These are phyloP conservation scores for Excoecaria cochinchinensis DNA, from an alignment of 345 rosid species.

Conservation along the genomic window DNA sequence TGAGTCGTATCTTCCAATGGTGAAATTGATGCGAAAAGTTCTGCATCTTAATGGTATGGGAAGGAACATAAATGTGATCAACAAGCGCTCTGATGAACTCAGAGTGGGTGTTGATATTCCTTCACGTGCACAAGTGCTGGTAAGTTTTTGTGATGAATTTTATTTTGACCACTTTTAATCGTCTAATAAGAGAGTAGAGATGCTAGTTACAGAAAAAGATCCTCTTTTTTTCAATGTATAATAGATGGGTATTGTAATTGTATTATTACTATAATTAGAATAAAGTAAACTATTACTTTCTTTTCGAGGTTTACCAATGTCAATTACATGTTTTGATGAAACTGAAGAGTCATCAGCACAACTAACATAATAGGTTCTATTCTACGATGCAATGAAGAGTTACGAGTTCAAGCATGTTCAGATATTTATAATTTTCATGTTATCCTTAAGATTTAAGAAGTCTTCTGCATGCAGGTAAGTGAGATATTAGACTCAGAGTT, in stretches of 20 bases:
- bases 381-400: background rate
- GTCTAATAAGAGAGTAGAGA: background rate
- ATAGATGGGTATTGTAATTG: background rate
- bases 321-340: background rate
- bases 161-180: background rate
- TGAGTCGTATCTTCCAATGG: slow-evolving; percentile 95
- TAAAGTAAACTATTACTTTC: background rate
- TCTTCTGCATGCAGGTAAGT: slow-evolving; percentile 54
- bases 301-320: background rate
- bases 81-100: slow-evolving; percentile 81
- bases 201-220: background rate
- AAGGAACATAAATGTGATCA: slow-evolving; percentile 50
- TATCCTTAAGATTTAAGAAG: background rate
- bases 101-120: slow-evolving; percentile 59
- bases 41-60: slow-evolving; percentile 65
- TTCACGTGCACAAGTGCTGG: slow-evolving; percentile 77
- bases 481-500: slow-evolving; percentile 95
- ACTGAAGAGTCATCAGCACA: background rate
- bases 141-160: slow-evolving; percentile 37
- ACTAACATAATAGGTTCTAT: background rate
- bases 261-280: background rate
- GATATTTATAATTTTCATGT: background rate
- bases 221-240: background rate
- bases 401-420: background rate
- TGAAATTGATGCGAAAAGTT: slow-evolving; percentile 83